Base-by-base conservation (phyloP, 2,329 filamentous ascomycete genomes). In the Cordyceps tenuipes region DNA sequence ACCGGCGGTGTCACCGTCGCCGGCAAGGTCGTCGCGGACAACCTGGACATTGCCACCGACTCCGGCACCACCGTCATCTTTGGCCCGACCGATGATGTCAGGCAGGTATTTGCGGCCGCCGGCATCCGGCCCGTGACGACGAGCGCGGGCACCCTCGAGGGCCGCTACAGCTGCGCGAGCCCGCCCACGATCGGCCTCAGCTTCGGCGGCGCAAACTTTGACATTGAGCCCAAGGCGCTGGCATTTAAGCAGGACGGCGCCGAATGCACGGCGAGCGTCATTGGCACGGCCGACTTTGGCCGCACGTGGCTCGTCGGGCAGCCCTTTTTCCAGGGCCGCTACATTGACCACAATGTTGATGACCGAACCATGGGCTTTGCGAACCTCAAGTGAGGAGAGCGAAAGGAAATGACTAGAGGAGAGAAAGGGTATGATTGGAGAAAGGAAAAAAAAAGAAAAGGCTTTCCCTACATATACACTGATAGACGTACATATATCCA, bases 251-350 rank as follows among this genome's bases (percentile, higher is more conserved):
- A 51, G 41, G 46, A 62, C 9, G 65, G 64, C 36, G 59, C 64
- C 41, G 57, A 64, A 12, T 66, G 65, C 36, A 65, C 64, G 0
- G 60, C 64, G 12, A 65, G 57, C n/a, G 31, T 65, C 26, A 46
- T 64, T 12, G 65, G 65, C 9, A 56, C 58, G 3, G 10, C 23
- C 13, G 26, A 44, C 3, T 64, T 64, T 57, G 64, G 65, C 31
- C 48, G 17, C 52, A 59, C 13, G 19, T 66, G 65, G 65, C 36
- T 65, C 23, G 56, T 66, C 13, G 65, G 65, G n/a, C 65, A 66
- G 60, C 57, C 65, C 10, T 66, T 66, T 47, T 66, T 66, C 23
- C 65, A 64, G 55, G 63, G 64, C 8, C 57, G 61, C 51, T 66
- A 66, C 48, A 61, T 66, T 57, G 65, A 66, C 34, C 64, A 65